phyloP scores from a whole-genome alignment of 1,284 basidiomycete genomes.

The Coniferiporia weirii region DNA sequence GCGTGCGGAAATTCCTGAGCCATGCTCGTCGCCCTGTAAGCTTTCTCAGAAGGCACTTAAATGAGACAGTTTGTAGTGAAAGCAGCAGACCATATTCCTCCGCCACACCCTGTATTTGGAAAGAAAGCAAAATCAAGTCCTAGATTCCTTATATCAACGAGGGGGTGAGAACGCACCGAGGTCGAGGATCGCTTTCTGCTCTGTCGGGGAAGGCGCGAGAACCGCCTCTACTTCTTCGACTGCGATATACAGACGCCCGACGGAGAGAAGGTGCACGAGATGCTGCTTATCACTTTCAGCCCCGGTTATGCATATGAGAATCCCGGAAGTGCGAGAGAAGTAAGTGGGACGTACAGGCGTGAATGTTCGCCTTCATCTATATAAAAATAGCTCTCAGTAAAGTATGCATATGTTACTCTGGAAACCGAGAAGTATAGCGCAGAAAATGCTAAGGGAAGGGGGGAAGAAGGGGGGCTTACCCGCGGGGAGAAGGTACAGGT shows the following conservation, averaged over 20 bases:
- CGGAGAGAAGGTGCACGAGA: constrained; percentile 15
- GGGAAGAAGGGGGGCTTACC: neutral
- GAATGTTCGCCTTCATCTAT: constrained; percentile 6
- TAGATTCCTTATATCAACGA: neutral
- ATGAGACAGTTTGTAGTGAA: neutral
- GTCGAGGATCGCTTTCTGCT: constrained; percentile 19
- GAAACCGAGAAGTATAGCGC: neutral
- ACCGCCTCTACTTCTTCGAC: constrained; percentile 18
- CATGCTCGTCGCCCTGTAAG: constrained; percentile 19
- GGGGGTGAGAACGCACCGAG: constrained; percentile 14
- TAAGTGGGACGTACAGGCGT: neutral
- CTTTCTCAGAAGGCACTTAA: neutral
- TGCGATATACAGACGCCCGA: constrained; percentile 19
- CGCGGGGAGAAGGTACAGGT: constrained; percentile 10
- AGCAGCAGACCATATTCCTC: constrained; percentile 16
- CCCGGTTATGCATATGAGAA: neutral
- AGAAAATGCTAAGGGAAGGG: neutral
- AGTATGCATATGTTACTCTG: too few species aligned
- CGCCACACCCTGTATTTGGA: constrained; percentile 10
- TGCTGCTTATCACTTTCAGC: constrained; percentile 18
- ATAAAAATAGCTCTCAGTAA: neutral
- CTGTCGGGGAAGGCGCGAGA: constrained; percentile 16
- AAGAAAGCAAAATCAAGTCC: neutral
- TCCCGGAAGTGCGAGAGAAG: neutral
- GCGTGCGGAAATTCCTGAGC: constrained; percentile 20